Base-by-base conservation (phyloP, 805 yeast genomes). In the Hemisphaericaspora nanyangensis region DNA sequence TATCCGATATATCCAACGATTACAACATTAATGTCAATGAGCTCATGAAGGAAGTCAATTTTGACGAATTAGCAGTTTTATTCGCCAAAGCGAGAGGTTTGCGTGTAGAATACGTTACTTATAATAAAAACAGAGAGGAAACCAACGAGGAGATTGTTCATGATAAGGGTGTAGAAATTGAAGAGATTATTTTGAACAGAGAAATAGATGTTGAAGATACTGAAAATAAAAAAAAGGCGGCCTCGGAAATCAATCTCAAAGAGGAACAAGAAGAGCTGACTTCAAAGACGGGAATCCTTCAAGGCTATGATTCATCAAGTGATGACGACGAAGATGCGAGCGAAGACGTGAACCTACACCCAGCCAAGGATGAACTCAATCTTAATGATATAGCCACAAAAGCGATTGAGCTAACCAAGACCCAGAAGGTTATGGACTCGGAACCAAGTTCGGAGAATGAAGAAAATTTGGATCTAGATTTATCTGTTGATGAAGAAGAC, bases 41-140 rank as follows among this genome's bases (percentile, higher is more conserved):
- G 27, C 51, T 63, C 20, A 42, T 49, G 2, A 29, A 36, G 6
- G 37, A 46, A 20, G 54, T 65, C n/a, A 53, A 61, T 33, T 61
- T 44, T 38, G 63, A 63, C 34, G 55, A 56, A 20, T 42, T 65
- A 8, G 58, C 56, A 11, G 35, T 61, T 10, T 46, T 65, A 25
- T 46, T 58, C 29, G 68, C 58, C 11, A 52, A 50, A 38, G 49
- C 50, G 22, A 48, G 51, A 29, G 67, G 65, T 5, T 28, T 54
- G 6, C 34, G 34, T 16, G 31, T 38, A 20, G 34, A 38, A 17
- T 20, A 25, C 11, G 31, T 19, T 17, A 20, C 12, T 12, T 6
- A 25, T n/a, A 17, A 13, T n/a, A 22, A 19, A 39, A 32, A 8
- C 17, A 20, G 15, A 8, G 24, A 38, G n/a, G 38, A 35, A 33